Evolutionary conservation across 805 yeast genomes (phyloP).

Genomic region (Starmerella scarabaei): DNA sequence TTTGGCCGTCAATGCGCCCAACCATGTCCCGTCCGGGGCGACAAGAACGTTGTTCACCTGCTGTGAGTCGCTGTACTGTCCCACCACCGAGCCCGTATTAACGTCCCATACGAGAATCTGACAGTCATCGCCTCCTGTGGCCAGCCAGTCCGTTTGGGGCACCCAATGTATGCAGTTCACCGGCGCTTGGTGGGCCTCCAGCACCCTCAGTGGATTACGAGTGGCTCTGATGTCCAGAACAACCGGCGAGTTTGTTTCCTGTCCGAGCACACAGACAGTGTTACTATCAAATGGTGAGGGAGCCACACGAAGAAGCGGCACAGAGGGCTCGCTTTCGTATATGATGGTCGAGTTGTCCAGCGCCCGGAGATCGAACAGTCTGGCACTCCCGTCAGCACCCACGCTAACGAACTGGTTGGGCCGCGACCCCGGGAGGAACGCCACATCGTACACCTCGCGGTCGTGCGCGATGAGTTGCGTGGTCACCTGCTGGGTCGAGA

Average conservation of each 20-base stretch:
- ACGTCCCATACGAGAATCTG: conserved; percentile 51
- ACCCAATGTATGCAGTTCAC: conserved; percentile 77
- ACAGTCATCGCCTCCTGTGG: conserved; percentile 53
- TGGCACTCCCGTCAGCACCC: conserved; percentile 88
- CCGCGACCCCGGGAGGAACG: conserved; percentile 60
- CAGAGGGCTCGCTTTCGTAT: conserved; percentile 43
- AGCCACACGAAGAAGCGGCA: conserved; percentile 61
- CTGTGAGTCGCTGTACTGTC: conserved; percentile 46
- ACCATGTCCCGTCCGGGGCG: conserved; percentile 64
- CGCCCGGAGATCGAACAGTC: conserved; percentile 80
- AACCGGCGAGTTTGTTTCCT: conserved; percentile 49
- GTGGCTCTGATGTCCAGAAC: conserved; percentile 81
- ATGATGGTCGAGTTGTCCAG: conserved; percentile 90
- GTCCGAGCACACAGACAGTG: conserved; percentile 69
- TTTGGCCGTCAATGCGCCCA: conserved; percentile 60
- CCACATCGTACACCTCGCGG: conserved; percentile 84
- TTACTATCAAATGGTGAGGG: conserved; percentile 72
- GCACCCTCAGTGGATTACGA: conserved; percentile 59
- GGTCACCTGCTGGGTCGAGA: conserved; percentile 54
- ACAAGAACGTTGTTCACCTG: conserved; percentile 73
- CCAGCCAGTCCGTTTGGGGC: conserved; percentile 56
- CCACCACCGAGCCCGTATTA: conserved; percentile 31
- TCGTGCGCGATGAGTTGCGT: conserved; percentile 96
- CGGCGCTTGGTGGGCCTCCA: conserved; percentile 54
- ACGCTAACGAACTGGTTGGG: conserved; percentile 70